These are phyloP conservation scores for Gryganskiella cystojenkinii DNA, from an alignment of 192 early-diverging fungal species.

Conservation along the genomic window DNA sequence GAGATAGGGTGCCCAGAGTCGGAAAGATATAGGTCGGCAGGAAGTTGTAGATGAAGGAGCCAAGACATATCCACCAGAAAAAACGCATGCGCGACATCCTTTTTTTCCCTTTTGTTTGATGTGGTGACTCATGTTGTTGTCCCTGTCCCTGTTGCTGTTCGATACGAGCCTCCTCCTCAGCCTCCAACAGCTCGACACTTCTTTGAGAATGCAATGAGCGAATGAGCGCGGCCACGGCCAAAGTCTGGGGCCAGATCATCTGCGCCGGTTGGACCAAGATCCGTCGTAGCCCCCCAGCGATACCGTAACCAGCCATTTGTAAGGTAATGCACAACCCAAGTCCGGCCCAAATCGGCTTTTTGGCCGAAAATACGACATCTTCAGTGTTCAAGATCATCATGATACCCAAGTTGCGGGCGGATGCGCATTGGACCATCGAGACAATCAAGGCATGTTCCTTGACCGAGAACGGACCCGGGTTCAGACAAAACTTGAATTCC, in stretches of 20 bases:
- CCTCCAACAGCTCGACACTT: slow-evolving; percentile 5
- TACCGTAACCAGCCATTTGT: slow-evolving; percentile 51
- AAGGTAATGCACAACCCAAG: slow-evolving; percentile 64
- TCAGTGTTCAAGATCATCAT: slow-evolving; percentile 61
- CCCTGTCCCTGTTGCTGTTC: slow-evolving; percentile 2
- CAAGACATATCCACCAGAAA: slow-evolving; percentile 64
- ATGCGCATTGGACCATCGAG: slow-evolving; percentile 60
- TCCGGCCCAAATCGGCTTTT: slow-evolving; percentile 59
- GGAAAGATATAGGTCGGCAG: slow-evolving; percentile 65
- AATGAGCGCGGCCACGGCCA: slow-evolving; percentile 80
- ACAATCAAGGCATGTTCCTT: slow-evolving; percentile 71
- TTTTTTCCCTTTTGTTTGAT: slow-evolving; percentile 9
- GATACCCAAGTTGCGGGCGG: slow-evolving; percentile 58
- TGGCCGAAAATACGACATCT: slow-evolving; percentile 56
- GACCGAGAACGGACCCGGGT: slow-evolving; percentile 70
- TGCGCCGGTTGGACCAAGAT: slow-evolving; percentile 83
- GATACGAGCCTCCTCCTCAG: neutral
- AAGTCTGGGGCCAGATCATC: slow-evolving; percentile 86
- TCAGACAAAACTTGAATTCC: slow-evolving; percentile 54
- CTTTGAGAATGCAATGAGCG: slow-evolving; percentile 69
- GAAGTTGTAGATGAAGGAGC: slow-evolving; percentile 65
- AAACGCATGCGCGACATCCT: slow-evolving; percentile 60
- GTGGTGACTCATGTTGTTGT: neutral
- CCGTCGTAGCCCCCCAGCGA: slow-evolving; percentile 53
- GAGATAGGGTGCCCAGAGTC: slow-evolving; percentile 54